phyloP scores from a whole-genome alignment of 2,329 filamentous ascomycete species.

The Hypoxylon sp. region DNA sequence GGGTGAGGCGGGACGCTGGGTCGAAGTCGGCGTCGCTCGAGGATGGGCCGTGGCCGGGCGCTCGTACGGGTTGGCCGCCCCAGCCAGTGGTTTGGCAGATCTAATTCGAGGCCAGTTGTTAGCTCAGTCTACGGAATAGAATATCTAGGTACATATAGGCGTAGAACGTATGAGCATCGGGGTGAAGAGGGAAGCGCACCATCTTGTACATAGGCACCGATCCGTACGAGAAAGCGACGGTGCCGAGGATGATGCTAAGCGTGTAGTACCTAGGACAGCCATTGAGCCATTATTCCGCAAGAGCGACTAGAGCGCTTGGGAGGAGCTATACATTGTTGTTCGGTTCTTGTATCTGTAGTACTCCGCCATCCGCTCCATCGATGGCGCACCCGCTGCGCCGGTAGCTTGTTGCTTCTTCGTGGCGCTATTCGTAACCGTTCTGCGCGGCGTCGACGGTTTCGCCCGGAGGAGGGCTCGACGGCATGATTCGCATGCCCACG shows the following conservation, averaged over 20 bases:
- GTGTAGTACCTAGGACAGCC: conserved; percentile 74
- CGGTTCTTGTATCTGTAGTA: conserved; percentile 77
- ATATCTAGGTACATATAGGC: conserved; percentile 24
- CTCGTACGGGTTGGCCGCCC: conserved; percentile 92
- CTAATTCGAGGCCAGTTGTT: conserved; percentile 56
- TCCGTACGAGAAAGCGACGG: conserved; percentile 84
- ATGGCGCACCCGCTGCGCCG: conserved; percentile 57
- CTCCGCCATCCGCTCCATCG: conserved; percentile 75
- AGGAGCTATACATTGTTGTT: conserved; percentile 70
- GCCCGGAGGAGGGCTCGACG: conserved; percentile 47
- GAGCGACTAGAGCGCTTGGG: conserved; percentile 16
- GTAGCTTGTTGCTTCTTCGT: conserved; percentile 48
- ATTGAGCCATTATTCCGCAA: conserved; percentile 41
- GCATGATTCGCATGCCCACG: conserved; percentile 54
- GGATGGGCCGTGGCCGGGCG: conserved; percentile 73
- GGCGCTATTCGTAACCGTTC: conserved; percentile 49
- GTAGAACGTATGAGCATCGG: not conserved
- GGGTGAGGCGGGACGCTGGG: conserved; percentile 81
- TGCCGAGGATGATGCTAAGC: conserved; percentile 82
- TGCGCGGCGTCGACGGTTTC: conserved; percentile 44
- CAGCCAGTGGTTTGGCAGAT: conserved; percentile 90
- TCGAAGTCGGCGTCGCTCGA: conserved; percentile 65
- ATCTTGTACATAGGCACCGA: conserved; percentile 91
- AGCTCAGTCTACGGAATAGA: not conserved
- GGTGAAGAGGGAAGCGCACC: conserved; percentile 62